Evolutionary conservation across 2,329 filamentous ascomycete species (phyloP), one percentile per base, ranked within the genome.

Genomic region (Plectosphaerella cucumerina): DNA sequence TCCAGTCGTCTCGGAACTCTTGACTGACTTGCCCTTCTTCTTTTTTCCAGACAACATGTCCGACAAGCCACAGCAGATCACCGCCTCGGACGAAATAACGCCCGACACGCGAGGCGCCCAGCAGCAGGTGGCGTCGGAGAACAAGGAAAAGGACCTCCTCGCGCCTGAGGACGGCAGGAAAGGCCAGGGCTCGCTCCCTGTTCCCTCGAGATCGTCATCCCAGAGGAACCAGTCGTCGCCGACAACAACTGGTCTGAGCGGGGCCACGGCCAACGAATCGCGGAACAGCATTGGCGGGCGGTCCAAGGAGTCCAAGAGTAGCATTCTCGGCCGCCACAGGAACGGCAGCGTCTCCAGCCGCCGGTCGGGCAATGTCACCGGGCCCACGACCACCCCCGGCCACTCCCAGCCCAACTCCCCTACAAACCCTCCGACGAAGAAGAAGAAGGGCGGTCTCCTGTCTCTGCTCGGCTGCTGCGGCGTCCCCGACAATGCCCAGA

Each of bases 271-370:
- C 50, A 78, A 73, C 66, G 81, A 85, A 58, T 72, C 78, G 50
- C 73, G 78, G 65, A 83, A 82, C 60, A 86, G 81, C 64, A 81
- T 84, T 59, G 78, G 80, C 58, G 78, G 78, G 53, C 76, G 78
- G 58, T 88, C 86, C 46, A 86, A 82, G 67, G 82, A 81, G 59
- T 85, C 82, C 54, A 84, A 78, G 70, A 73, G 76, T 58, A 88
- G 84, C 69, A 82, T 85, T 60, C 70, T 82, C 50, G 83, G 78
- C 55, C 75, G 79, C 58, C 78, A 80, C 61, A 76, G 82, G 62
- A 87, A 87, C 70, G 82, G 82, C 60, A 89, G 85, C 69, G 77
- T 81, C 55, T 82, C 81, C 59, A 89, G 84, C 70, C 84, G 82
- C 69, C 75, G 78, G 63, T 81, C 79, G 56, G 76, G 75, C 61